A percentile compares a stretch with the other conserved stretches of the same genome.
Conservation (phyloP, 768 basidiomycete genomes). For the Baorangia bicolor region DNA sequence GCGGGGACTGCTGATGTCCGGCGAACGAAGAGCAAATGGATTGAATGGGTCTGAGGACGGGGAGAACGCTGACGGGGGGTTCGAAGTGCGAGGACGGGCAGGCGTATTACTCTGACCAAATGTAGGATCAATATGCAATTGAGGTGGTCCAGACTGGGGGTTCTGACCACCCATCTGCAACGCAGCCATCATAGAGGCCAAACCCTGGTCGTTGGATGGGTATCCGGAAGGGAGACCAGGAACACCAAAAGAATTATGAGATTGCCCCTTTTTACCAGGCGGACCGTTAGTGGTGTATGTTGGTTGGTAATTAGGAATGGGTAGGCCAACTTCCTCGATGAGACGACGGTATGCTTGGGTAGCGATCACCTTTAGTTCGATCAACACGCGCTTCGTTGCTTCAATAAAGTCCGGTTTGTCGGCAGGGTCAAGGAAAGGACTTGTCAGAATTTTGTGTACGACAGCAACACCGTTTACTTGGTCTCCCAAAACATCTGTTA, state of each 20-base stretch:
- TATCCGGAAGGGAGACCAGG: constrained; percentile 79
- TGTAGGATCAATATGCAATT: constrained; percentile 66
- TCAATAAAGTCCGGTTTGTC: constrained; percentile 74
- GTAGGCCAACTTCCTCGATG: constrained; percentile 92
- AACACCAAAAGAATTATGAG: constrained; percentile 59
- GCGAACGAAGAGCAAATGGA: constrained; percentile 51
- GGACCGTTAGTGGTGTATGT: constrained; percentile 64
- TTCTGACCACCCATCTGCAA: constrained; percentile 90
- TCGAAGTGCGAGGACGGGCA: constrained; percentile 46
- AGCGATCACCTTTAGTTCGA: constrained; percentile 89
- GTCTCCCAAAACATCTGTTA: constrained; percentile 92
- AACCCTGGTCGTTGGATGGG: constrained; percentile 77
- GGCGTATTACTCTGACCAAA: constrained; percentile 47
- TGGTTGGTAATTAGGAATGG: constrained; percentile 84
- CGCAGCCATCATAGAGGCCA: constrained; percentile 92
- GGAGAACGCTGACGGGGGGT: constrained; percentile 47
- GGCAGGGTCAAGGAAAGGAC: constrained; percentile 73
- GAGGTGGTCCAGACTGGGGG: constrained; percentile 73
- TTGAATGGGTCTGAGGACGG: constrained; percentile 57
- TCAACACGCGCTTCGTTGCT: constrained; percentile 86
- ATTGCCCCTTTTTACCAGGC: constrained; percentile 55
- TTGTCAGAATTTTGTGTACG: constrained; percentile 89
- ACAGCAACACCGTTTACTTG: constrained; percentile 96
- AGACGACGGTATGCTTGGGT: constrained; percentile 92
- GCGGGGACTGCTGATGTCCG: constrained; percentile 52